phyloP scores from a whole-genome alignment of 1,284 basidiomycete genomes.

The Cryptococcus floricola region DNA sequence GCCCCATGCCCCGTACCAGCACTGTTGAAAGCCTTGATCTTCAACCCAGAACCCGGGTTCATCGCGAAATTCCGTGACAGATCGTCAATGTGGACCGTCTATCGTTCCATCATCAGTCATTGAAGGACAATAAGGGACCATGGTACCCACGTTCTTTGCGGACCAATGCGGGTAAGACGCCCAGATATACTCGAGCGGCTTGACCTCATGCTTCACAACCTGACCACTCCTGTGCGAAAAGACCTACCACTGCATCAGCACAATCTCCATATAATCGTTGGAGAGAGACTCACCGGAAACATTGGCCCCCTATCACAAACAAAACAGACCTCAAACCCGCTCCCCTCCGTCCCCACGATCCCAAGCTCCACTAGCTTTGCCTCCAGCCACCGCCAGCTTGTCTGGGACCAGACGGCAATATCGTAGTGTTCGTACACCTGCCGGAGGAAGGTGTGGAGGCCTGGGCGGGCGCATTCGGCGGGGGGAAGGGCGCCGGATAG shows the following conservation, averaged over 20 bases:
- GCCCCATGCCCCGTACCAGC: conserved; percentile 61
- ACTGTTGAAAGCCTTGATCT: conserved; percentile 74
- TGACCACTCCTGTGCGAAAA: conserved; percentile 70
- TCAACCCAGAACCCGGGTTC: conserved; percentile 77
- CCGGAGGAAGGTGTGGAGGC: conserved; percentile 73
- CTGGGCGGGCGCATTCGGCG: conserved; percentile 72
- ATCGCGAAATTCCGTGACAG: conserved; percentile 82
- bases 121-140: not conserved
- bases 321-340: conserved; percentile 60
- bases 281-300: conserved; percentile 63
- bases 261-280: not conserved
- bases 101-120: not conserved
- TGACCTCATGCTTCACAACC: conserved; percentile 73
- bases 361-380: conserved; percentile 82
- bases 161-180: conserved; percentile 75
- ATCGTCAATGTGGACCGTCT: conserved; percentile 82
- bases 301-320: conserved; percentile 81
- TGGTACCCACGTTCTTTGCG: conserved; percentile 55
- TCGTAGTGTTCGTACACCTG: conserved; percentile 73
- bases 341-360: conserved; percentile 64
- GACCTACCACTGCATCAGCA: conserved; percentile 19
- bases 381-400: conserved; percentile 88
- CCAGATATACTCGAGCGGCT: conserved; percentile 82
- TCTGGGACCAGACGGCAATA: conserved; percentile 76
- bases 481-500: conserved; percentile 72